These are phyloP conservation scores for Trametopsis cervina DNA, from an alignment of 768 basidiomycete genomes.

Conservation along the genomic window DNA sequence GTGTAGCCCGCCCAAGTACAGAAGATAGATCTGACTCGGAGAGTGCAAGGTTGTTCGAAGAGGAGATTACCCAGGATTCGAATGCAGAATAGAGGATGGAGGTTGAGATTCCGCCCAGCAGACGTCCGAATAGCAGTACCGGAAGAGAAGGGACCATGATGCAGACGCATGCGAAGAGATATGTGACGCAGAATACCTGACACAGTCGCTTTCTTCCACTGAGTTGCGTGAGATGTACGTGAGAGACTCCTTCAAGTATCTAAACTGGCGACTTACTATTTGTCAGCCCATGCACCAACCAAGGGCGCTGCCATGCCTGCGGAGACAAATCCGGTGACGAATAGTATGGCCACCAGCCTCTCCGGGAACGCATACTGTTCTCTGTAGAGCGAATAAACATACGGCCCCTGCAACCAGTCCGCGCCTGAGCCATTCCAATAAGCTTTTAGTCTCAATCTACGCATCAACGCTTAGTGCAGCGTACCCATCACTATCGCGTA, in stretches of 20 bases:
- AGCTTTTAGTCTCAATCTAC: neutral
- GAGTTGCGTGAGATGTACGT: neutral
- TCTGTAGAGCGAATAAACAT: slow-evolving; percentile 67
- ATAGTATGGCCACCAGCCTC: slow-evolving; percentile 58
- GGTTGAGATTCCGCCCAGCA: slow-evolving; percentile 66
- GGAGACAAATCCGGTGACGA: slow-evolving; percentile 71
- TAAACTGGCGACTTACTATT: slow-evolving; percentile 41
- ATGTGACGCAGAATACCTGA: slow-evolving; percentile 65
- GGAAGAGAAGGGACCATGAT: slow-evolving; percentile 52
- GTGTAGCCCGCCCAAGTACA: slow-evolving; percentile 68
- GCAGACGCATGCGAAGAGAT: slow-evolving; percentile 51
- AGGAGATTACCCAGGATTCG: slow-evolving; percentile 71
- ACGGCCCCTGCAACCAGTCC: slow-evolving; percentile 78
- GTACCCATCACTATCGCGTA: slow-evolving; percentile 71
- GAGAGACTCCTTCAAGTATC: neutral
- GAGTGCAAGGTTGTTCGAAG: slow-evolving; percentile 44
- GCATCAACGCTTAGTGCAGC: slow-evolving; percentile 22
- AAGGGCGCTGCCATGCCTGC: slow-evolving; percentile 65
- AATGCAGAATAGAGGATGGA: slow-evolving; percentile 73
- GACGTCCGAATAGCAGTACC: slow-evolving; percentile 53
- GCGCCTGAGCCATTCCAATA: slow-evolving; percentile 37
- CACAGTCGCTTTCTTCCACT: slow-evolving; percentile 67
- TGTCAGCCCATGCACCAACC: slow-evolving; percentile 74
- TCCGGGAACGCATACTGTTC: slow-evolving; percentile 63
- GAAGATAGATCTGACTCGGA: slow-evolving; percentile 52